These are phyloP conservation scores for Panaeolus papilionaceus DNA, from an alignment of 768 basidiomycete genomes.

Conservation along the genomic window DNA sequence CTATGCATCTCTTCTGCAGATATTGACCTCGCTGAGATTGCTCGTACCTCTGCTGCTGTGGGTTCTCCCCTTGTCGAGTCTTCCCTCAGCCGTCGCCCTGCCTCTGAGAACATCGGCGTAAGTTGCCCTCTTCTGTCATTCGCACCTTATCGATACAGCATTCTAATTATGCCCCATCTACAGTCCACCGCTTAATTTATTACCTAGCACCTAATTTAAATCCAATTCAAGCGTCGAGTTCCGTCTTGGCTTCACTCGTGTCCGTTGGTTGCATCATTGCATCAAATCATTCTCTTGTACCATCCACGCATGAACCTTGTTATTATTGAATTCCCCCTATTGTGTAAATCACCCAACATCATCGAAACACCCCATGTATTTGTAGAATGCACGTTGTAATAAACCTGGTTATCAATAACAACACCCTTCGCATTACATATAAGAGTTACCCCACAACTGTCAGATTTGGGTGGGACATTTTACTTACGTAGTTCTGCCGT, in stretches of 20 bases:
- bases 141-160: background rate
- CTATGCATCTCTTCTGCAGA: conserved; percentile 28
- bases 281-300: conserved; percentile 11
- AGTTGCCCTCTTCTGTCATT: background rate
- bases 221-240: background rate
- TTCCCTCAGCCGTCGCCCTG: conserved; percentile 7
- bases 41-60: conserved; percentile 80
- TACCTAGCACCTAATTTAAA: conserved; percentile 2
- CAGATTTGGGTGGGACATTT: background rate
- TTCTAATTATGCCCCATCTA: background rate
- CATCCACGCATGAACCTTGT: conserved; percentile 1
- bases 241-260: conserved; percentile 3
- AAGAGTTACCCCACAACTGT: background rate
- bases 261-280: conserved; percentile 6
- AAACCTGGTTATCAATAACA: conserved; percentile 7
- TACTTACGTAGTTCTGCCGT: background rate
- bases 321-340: background rate
- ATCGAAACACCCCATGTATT: conserved; percentile 7
- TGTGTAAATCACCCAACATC: conserved; percentile 2
- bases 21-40: conserved; percentile 78
- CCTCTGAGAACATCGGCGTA: conserved; percentile 3
- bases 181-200: conserved; percentile 5
- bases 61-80: conserved; percentile 47
- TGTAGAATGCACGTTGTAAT: background rate
- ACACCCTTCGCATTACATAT: background rate